phyloP scores from a whole-genome alignment of 73 alveolate species.

The Breviolum minutum region DNA sequence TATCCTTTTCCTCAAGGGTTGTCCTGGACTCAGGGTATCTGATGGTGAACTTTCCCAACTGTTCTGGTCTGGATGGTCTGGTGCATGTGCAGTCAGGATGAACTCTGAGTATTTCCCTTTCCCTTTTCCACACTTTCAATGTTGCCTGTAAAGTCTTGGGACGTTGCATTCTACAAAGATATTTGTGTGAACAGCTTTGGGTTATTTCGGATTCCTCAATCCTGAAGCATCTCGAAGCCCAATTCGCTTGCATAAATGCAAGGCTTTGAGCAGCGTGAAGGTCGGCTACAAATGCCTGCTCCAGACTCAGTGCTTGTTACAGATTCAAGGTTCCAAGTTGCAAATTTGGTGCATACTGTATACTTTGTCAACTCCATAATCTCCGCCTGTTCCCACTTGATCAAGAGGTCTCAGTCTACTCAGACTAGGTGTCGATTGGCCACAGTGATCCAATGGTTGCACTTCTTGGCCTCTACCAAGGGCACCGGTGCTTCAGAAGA shows the following conservation, averaged over 20 bases:
- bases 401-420: not conserved
- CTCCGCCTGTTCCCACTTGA: not conserved
- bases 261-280: constrained; percentile 79
- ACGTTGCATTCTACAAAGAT: no score
- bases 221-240: no score
- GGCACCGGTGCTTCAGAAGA: constrained; percentile 64
- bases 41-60: not conserved
- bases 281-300: constrained; percentile 86
- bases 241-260: not conserved
- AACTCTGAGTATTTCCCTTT: not conserved
- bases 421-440: not conserved
- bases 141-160: no score
- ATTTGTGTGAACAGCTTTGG: no score
- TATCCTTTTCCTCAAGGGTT: constrained; percentile 64
- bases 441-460: not conserved
- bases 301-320: not conserved
- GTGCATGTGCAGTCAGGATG: not conserved
- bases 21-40: not conserved
- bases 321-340: not conserved
- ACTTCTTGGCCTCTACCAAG: not conserved
- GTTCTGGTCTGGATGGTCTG: not conserved
- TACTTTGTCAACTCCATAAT: not conserved
- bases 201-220: no score
- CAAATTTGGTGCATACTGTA: not conserved
- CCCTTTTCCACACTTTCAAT: not conserved